A percentile compares a stretch with the other conserved stretches of the same genome.
Conservation (phyloP, 129 eudicot species). For the Chrysanthemum makinoi region DNA sequence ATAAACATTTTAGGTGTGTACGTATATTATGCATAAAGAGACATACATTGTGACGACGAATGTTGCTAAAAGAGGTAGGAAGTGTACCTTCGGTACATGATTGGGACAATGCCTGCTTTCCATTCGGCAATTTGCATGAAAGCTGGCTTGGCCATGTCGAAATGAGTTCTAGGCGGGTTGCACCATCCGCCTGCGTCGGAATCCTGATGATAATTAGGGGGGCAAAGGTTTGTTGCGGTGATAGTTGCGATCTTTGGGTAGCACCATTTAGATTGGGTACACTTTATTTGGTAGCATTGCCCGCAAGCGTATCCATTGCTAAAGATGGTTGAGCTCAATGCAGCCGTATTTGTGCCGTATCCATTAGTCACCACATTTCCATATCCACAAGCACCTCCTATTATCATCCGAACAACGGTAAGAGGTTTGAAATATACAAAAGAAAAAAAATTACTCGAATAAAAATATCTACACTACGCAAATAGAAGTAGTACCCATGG, state of each 20-base stretch:
- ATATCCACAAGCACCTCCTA: constrained; percentile 96
- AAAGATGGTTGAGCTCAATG: constrained; percentile 76
- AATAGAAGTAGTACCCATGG: constrained; percentile 53
- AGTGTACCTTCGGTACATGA: constrained; percentile 67
- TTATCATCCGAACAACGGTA: neutral
- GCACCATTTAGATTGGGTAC: constrained; percentile 63
- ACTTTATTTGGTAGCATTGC: constrained; percentile 63
- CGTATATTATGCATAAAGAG: neutral
- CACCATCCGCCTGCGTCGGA: constrained; percentile 91
- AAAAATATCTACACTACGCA: neutral
- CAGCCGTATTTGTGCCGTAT: constrained; percentile 81
- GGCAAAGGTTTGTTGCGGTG: constrained; percentile 93
- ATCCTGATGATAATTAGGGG: constrained; percentile 66
- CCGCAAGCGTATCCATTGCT: constrained; percentile 83
- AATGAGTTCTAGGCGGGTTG: constrained; percentile 92
- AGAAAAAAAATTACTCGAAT: neutral
- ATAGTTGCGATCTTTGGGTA: constrained; percentile 43
- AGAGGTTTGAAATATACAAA: neutral
- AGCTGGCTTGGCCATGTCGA: constrained; percentile 91
- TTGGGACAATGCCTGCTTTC: constrained; percentile 88
- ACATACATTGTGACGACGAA: too few relatives aligned
- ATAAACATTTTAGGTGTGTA: neutral
- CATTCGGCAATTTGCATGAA: constrained; percentile 84
- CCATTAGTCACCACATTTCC: constrained; percentile 69
- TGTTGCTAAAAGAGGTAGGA: too few relatives aligned